Percentiles rank a stretch among this genome's conserved stretches.
Evolutionary conservation across 2,329 filamentous ascomycete species (phyloP).

Genomic region (Arthrobotrys sinensis): DNA sequence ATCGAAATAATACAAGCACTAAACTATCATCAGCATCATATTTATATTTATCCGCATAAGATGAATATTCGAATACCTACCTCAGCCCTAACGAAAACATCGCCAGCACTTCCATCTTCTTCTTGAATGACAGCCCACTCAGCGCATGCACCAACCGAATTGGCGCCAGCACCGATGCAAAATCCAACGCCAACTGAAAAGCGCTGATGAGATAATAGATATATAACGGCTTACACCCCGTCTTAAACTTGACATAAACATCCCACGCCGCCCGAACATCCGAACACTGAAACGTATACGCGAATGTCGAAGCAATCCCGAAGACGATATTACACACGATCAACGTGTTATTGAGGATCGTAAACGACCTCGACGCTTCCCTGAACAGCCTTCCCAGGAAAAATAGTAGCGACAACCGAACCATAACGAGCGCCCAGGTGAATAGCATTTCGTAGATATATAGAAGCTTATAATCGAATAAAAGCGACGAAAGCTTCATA

Average conservation of each 20-base stretch:
- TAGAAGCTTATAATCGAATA: conserved; percentile 48
- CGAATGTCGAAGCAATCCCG: conserved; percentile 25
- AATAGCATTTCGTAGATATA: conserved; percentile 49
- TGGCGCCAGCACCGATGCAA: conserved; percentile 43
- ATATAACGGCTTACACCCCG: conserved; percentile 49
- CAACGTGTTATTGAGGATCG: conserved; percentile 30
- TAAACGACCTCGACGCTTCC: conserved; percentile 39
- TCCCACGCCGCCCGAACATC: conserved; percentile 43
- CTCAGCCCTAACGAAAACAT: conserved; percentile 51
- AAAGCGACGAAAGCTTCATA: conserved; percentile 40
- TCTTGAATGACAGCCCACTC: conserved; percentile 16
- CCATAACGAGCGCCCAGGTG: conserved; percentile 36
- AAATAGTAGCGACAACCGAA: conserved; percentile 40
- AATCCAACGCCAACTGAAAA: conserved; percentile 51
- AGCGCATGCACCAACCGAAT: conserved; percentile 33
- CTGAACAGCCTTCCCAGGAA: conserved; percentile 42
- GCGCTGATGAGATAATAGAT: conserved; percentile 50
- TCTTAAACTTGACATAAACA: conserved; percentile 42
- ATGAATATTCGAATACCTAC: conserved; percentile 7
- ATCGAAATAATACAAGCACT: conserved; percentile 45
- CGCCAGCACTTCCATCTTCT: conserved; percentile 49
- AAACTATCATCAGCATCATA: not conserved
- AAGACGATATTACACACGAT: conserved; percentile 49
- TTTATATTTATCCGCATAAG: not conserved
- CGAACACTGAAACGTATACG: conserved; percentile 50